A percentile compares a stretch with the other conserved stretches of the same genome.
phyloP scores from a whole-genome alignment of 2,329 filamentous ascomycete genomes.

The Talaromyces piceae region DNA sequence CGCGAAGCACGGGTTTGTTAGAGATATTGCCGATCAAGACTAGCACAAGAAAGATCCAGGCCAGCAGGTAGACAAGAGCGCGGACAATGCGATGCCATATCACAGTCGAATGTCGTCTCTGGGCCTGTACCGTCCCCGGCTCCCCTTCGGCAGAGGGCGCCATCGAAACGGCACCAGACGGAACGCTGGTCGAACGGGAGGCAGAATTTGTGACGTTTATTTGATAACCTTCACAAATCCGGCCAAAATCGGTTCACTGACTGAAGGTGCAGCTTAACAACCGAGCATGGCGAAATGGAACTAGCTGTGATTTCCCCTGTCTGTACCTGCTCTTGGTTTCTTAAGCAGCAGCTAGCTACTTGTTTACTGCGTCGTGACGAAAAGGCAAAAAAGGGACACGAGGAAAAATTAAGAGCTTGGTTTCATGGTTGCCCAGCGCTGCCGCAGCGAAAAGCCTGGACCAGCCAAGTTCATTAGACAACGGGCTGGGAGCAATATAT shows the following conservation, averaged over 20 bases:
- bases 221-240: not conserved
- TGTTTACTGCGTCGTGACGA: not conserved
- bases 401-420: not conserved
- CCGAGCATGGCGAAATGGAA: not conserved
- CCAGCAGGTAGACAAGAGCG: constrained; percentile 63
- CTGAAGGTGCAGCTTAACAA: not conserved
- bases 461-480: not conserved
- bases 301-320: not conserved
- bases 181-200: not conserved
- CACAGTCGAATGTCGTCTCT: constrained; percentile 21
- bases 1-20: constrained; percentile 53
- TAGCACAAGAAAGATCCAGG: constrained; percentile 71
- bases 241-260: not conserved
- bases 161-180: not conserved
- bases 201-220: no score
- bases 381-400: not conserved
- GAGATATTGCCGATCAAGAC: constrained; percentile 71
- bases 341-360: no score
- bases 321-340: no score
- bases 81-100: constrained; percentile 58
- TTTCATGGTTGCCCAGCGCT: not conserved
- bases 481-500: not conserved
- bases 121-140: not conserved
- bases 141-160: constrained; percentile 2
- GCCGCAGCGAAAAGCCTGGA: not conserved